Evolutionary conservation across 1,139 yeast species (phyloP), one percentile per base, ranked within the genome.

Genomic region (Magnusiomyces sp.): DNA sequence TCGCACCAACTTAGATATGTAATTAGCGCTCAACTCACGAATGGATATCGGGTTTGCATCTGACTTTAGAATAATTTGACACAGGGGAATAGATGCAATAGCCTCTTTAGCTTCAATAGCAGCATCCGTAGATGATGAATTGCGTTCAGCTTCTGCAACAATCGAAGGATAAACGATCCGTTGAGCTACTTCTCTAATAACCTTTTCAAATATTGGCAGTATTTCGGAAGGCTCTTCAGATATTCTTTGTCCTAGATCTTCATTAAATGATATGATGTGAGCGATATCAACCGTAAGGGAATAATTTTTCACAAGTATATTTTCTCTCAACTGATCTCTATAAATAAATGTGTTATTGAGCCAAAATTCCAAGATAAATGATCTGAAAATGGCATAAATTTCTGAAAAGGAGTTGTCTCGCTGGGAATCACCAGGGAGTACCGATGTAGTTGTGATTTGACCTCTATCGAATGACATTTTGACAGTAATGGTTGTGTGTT

Each of bases 321-420:
- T 89, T 61, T 89, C 95, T 59, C 97, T 75, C 50, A 94, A 73
- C 65, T 90, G 97, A 59, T 89, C 96, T 72, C 98, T 71, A 71
- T 94, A 94, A 43, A 89, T 73, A 67, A 86, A 92, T 64, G 81
- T 83, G 51, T 87, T 79, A 61, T 86, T 85, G 56, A 87, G 75
- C 69, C 95, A 78, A 65, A 87, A 94, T 65, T 90, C 95, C 53
- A 89, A 74, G 46, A 94, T 77, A 65, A 94, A 94, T 57, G 80
- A 75, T 56, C 83, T 79, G 72, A 92, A 89, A 17, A 90, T 87
- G 58, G 80, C 79, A 62, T 83, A 81, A 58, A 88, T 76, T 65
- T 87, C 95, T 52, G 85, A 79, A 67, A 80, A 79, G 40, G 87
- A 75, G 56, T 78, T 81, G 54, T 82, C 87, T 45, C 75, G 77